Evolutionary conservation across 169 alveolate species (phyloP).

Genomic region (Babesia microti): DNA sequence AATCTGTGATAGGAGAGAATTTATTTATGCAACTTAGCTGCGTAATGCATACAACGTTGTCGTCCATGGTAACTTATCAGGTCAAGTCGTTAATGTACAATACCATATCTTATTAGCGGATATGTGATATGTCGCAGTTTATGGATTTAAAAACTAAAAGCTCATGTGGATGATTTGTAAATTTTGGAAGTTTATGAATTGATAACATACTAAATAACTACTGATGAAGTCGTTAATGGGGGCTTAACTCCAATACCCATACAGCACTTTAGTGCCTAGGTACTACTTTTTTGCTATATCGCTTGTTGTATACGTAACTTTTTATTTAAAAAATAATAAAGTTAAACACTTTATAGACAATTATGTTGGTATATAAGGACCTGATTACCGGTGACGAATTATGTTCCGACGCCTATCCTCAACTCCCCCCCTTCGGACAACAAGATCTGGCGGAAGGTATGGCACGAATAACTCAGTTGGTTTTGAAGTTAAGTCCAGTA

Average conservation of each 20-base stretch:
- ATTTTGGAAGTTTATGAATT: too few relatives aligned
- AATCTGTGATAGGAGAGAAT: too few relatives aligned
- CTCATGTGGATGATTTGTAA: too few relatives aligned
- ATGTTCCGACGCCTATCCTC: constrained; percentile 79
- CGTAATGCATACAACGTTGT: too few relatives aligned
- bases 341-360: constrained; percentile 3
- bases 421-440: constrained; percentile 71
- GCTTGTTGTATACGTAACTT: not conserved
- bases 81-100: too few relatives aligned
- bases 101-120: too few relatives aligned
- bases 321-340: not conserved
- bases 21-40: too few relatives aligned
- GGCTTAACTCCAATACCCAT: constrained; percentile 9
- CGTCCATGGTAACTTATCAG: too few relatives aligned
- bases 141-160: too few relatives aligned
- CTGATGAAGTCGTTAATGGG: too few relatives aligned
- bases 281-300: not conserved
- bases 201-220: too few relatives aligned
- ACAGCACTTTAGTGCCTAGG: constrained; percentile 13
- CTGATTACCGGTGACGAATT: constrained; percentile 80
- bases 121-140: too few relatives aligned
- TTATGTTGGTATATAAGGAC: constrained; percentile 74
- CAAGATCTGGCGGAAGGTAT: constrained; percentile 59
- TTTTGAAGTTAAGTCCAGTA: constrained; percentile 73
- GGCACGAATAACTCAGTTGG: constrained; percentile 53